Percentiles rank a stretch among this genome's conserved stretches.
phyloP scores from a whole-genome alignment of 2,329 filamentous ascomycete genomes.

The Cladorrhinum sp. region DNA sequence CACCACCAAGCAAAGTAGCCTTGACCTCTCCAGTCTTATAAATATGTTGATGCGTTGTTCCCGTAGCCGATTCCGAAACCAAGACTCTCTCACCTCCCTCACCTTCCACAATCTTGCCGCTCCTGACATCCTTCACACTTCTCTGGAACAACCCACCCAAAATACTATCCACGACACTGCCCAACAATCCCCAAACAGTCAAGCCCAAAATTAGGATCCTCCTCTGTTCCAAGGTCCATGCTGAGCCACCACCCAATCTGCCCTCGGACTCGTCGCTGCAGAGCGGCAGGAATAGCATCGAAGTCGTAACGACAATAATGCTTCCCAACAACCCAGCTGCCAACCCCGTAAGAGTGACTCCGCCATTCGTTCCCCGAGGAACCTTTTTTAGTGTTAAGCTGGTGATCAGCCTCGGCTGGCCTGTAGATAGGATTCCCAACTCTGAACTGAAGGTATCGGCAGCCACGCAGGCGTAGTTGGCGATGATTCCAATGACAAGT shows the following conservation, averaged over 20 bases:
- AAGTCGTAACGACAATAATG: constrained; percentile 63
- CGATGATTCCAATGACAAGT: constrained; percentile 62
- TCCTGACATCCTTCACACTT: constrained; percentile 78
- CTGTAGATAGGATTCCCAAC: constrained; percentile 80
- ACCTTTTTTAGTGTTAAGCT: constrained; percentile 73
- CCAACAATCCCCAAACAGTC: constrained; percentile 69
- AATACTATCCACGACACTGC: constrained; percentile 82
- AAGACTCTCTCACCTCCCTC: constrained; percentile 64
- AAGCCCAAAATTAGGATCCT: constrained; percentile 53
- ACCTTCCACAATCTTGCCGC: constrained; percentile 86
- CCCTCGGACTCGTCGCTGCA: constrained; percentile 48
- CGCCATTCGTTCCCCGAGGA: constrained; percentile 89
- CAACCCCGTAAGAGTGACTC: constrained; percentile 74
- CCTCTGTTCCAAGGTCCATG: constrained; percentile 49
- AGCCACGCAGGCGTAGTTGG: constrained; percentile 86
- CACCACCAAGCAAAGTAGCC: constrained; percentile 41
- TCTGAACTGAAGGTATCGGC: constrained; percentile 96
- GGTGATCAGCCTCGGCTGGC: constrained; percentile 79
- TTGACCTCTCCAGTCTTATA: constrained; percentile 36
- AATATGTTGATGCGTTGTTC: constrained; percentile 27
- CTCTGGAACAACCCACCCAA: constrained; percentile 82
- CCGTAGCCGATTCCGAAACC: constrained; percentile 35
- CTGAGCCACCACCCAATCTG: constrained; percentile 41
- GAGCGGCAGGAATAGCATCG: constrained; percentile 66
- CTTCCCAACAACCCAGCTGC: constrained; percentile 71